phyloP scores from a whole-genome alignment of 305 asterid species.

The Fraxinus nigra region DNA sequence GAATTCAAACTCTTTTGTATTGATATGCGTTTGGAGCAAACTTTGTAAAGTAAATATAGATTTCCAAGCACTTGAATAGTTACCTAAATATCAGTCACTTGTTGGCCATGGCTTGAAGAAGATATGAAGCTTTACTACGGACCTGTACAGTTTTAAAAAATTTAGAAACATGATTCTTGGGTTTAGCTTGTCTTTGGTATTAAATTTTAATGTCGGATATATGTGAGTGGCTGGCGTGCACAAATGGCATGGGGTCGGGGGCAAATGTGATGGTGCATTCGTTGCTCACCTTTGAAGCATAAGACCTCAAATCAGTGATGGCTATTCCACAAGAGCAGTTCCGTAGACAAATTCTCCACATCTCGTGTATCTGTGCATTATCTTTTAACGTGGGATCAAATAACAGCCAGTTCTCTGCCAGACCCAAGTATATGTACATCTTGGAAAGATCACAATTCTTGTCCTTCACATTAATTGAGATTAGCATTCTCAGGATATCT shows the following conservation, averaged over 20 bases:
- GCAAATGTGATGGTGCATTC: not conserved
- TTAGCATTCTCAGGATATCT: constrained; percentile 52
- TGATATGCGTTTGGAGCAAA: not conserved
- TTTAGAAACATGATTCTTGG: constrained; percentile 4
- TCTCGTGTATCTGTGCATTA: constrained; percentile 35
- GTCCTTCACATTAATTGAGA: constrained; percentile 62
- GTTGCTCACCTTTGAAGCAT: constrained; percentile 68
- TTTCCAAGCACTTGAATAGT: constrained; percentile 2
- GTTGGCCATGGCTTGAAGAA: constrained; percentile 64
- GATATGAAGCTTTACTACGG: constrained; percentile 86
- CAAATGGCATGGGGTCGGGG: not conserved
- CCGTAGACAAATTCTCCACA: constrained; percentile 68
- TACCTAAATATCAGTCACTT: constrained; percentile 26
- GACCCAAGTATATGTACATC: constrained; percentile 62
- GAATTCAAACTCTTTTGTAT: not conserved
- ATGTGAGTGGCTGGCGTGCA: not conserved
- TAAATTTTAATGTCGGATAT: not conserved
- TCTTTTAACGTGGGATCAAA: constrained; percentile 44
- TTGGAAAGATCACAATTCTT: constrained; percentile 67
- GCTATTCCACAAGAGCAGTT: constrained; percentile 71
- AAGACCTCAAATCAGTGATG: constrained; percentile 76
- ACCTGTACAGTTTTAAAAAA: constrained; percentile 48
- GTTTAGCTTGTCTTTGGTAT: not conserved
- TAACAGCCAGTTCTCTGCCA: constrained; percentile 76
- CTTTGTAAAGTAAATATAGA: not conserved